Conservation (phyloP, 345 rosid species). For the Melaleuca quinquenervia region DNA sequence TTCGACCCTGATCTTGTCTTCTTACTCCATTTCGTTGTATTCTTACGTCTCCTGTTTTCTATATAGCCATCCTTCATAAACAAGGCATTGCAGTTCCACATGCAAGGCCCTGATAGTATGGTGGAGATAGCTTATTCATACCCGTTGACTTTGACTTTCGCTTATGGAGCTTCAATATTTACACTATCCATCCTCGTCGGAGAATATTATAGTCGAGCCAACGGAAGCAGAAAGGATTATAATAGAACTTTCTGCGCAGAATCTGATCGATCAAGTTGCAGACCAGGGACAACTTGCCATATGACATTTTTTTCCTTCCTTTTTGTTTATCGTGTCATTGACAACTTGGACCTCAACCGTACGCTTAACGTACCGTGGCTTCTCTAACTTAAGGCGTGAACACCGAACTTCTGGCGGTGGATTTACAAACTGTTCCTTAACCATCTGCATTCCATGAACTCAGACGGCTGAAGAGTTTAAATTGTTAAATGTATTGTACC, state of each 20-base stretch:
- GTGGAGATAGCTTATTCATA: background rate
- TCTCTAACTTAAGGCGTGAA: background rate
- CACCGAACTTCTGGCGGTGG: background rate
- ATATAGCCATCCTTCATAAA: background rate
- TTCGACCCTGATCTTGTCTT: conserved; percentile 3
- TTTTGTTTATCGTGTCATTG: background rate
- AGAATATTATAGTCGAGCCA: background rate
- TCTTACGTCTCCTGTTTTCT: background rate
- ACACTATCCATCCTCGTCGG: background rate
- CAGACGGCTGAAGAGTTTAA: background rate
- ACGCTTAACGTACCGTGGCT: background rate
- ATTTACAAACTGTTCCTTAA: background rate
- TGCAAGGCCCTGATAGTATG: background rate
- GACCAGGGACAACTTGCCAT: background rate
- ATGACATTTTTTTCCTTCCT: background rate
- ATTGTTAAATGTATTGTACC: background rate
- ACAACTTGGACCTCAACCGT: background rate
- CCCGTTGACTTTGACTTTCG: background rate
- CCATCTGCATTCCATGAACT: background rate
- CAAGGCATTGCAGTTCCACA: conserved; percentile 4
- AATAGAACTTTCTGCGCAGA: background rate
- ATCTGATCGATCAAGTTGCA: background rate
- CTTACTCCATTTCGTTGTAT: background rate
- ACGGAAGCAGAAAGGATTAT: background rate
- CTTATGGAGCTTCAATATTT: background rate